Conservation (phyloP, 805 yeast genomes). For the Metschnikowia henanensis region DNA sequence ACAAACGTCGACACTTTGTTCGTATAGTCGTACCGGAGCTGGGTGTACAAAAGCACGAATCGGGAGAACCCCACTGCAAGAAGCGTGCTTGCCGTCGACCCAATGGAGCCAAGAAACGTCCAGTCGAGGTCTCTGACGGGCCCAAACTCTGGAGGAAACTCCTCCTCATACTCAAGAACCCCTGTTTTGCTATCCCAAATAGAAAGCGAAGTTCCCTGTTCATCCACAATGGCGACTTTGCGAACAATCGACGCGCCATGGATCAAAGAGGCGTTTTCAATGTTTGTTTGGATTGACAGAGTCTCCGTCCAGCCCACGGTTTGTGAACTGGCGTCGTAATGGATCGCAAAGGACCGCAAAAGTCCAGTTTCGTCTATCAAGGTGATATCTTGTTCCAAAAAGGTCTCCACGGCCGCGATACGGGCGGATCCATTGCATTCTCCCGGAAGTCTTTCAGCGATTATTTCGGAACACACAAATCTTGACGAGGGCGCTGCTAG, state of each 20-base stretch:
- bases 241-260: conserved; percentile 71
- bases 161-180: conserved; percentile 62
- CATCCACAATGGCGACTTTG: conserved; percentile 74
- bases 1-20: conserved; percentile 76
- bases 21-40: conserved; percentile 86
- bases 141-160: conserved; percentile 31
- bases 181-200: conserved; percentile 81
- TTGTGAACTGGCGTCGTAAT: conserved; percentile 18
- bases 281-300: conserved; percentile 54
- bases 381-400: conserved; percentile 41
- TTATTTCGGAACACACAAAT: conserved; percentile 4
- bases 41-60: conserved; percentile 69
- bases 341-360: conserved; percentile 22
- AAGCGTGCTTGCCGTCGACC: conserved; percentile 53
- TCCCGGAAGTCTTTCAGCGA: conserved; percentile 31
- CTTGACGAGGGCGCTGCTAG: not conserved
- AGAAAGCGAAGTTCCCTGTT: conserved; percentile 47
- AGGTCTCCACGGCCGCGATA: conserved; percentile 65
- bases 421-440: conserved; percentile 34
- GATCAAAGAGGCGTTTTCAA: conserved; percentile 50
- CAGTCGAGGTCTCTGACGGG: conserved; percentile 77
- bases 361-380: conserved; percentile 47
- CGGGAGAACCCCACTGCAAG: conserved; percentile 76
- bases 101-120: conserved; percentile 58
- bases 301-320: conserved; percentile 55